phyloP scores from a whole-genome alignment of 2,329 filamentous ascomycete genomes.

The Alternaria sp. region DNA sequence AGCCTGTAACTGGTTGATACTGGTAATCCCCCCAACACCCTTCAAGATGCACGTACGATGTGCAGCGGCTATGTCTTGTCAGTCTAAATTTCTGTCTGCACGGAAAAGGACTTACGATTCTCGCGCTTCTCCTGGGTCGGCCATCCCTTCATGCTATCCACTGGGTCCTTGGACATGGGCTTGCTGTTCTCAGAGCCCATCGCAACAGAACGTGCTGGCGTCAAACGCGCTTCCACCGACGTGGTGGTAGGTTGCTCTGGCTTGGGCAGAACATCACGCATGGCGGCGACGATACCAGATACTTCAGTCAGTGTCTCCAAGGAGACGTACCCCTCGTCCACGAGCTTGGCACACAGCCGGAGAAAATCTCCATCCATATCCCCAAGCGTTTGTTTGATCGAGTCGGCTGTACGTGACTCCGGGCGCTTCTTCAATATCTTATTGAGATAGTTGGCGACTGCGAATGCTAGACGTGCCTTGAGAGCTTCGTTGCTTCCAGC shows the following conservation, averaged over 20 bases:
- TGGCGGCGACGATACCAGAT: conserved; percentile 28
- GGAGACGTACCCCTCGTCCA: conserved; percentile 22
- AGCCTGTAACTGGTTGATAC: conserved; percentile 39
- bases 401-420: conserved; percentile 11
- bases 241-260: conserved; percentile 2
- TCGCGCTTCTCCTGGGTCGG: conserved; percentile 39
- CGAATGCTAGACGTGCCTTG: conserved; percentile 25
- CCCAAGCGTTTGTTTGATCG: conserved; percentile 20
- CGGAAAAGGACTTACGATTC: conserved; percentile 23
- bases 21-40: conserved; percentile 26
- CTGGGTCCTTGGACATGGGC: background rate
- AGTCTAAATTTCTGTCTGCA: background rate
- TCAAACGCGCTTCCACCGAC: background rate
- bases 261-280: conserved; percentile 24
- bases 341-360: conserved; percentile 26
- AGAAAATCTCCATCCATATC: conserved; percentile 32
- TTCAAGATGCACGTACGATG: conserved; percentile 38
- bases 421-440: conserved; percentile 15
- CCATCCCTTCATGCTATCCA: conserved; percentile 30
- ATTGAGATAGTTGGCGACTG: conserved; percentile 30
- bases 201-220: background rate
- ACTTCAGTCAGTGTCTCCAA: conserved; percentile 31
- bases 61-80: conserved; percentile 22
- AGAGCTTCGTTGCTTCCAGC: conserved; percentile 17
- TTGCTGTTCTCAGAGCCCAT: background rate